A percentile compares a stretch with the other conserved stretches of the same genome.
Evolutionary conservation across 2,329 filamentous ascomycete species (phyloP).

Genomic region (Epichloe glyceriae): DNA sequence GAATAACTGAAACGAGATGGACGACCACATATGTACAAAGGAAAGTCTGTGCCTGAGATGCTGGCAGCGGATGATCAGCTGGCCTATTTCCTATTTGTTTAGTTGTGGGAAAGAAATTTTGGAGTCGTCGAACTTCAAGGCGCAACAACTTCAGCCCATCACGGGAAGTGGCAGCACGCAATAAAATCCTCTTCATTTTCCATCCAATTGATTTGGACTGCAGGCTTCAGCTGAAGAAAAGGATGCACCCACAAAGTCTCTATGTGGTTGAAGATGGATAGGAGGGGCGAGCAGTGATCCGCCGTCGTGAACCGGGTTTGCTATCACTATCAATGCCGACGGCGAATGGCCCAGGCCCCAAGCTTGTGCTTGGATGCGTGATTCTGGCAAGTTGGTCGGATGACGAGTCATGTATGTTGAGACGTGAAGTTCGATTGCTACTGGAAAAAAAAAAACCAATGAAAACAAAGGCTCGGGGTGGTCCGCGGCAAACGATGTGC

Average conservation of each 20-base stretch:
- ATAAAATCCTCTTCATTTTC: background rate
- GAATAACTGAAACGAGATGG: too few relatives aligned
- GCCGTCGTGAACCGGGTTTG: too few relatives aligned
- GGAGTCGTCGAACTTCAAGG: background rate
- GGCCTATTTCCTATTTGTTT: too few relatives aligned
- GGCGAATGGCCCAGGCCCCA: background rate
- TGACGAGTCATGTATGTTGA: background rate
- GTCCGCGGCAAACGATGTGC: background rate
- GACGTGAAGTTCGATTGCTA: background rate
- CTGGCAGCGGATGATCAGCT: too few relatives aligned
- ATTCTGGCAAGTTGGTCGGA: background rate
- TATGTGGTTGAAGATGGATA: background rate
- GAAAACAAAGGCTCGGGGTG: background rate
- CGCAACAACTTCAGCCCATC: too few relatives aligned
- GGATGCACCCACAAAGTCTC: background rate
- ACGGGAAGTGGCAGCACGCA: background rate
- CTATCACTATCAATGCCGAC: too few relatives aligned
- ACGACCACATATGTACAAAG: too few relatives aligned
- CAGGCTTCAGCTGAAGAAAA: background rate
- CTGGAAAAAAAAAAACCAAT: background rate
- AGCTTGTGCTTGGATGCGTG: background rate
- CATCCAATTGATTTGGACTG: background rate
- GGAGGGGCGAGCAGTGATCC: background rate
- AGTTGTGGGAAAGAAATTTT: too few relatives aligned
- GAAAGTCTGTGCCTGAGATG: too few relatives aligned